Evolutionary conservation across 441 rosid genomes (phyloP).

Genomic region (Pelargonium cotyledonis): DNA sequence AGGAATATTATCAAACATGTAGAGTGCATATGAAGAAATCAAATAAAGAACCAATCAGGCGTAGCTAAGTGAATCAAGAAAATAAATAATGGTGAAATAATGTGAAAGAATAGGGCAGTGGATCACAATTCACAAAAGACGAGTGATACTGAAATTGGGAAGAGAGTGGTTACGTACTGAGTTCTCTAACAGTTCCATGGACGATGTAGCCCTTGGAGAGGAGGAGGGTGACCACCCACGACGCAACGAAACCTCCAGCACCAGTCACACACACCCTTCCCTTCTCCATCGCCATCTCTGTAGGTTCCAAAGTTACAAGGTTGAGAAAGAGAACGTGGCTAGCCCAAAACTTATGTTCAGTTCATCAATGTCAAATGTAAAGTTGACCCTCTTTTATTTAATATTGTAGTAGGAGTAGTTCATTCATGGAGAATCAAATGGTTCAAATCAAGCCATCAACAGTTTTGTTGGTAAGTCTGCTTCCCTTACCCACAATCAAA

Average conservation of each 20-base stretch:
- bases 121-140: background rate
- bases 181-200: constrained; percentile 3
- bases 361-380: no score
- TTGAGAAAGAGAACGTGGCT: no score
- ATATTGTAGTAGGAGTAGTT: no score
- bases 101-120: no score
- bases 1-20: background rate
- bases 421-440: no score
- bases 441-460: no score
- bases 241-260: constrained; percentile 17
- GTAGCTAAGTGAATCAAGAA: background rate
- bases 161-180: background rate
- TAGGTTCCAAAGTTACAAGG: background rate
- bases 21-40: background rate
- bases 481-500: no score
- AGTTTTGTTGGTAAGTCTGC: no score
- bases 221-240: constrained; percentile 19
- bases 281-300: constrained; percentile 7
- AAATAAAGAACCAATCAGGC: background rate
- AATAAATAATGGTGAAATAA: background rate
- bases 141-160: background rate
- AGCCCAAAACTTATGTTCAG: no score
- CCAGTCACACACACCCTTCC: constrained; percentile 16
- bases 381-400: no score
- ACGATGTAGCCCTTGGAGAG: constrained; percentile 15